These are phyloP conservation scores for Candida caryicola DNA, from an alignment of 805 yeast genomes.

Conservation along the genomic window DNA sequence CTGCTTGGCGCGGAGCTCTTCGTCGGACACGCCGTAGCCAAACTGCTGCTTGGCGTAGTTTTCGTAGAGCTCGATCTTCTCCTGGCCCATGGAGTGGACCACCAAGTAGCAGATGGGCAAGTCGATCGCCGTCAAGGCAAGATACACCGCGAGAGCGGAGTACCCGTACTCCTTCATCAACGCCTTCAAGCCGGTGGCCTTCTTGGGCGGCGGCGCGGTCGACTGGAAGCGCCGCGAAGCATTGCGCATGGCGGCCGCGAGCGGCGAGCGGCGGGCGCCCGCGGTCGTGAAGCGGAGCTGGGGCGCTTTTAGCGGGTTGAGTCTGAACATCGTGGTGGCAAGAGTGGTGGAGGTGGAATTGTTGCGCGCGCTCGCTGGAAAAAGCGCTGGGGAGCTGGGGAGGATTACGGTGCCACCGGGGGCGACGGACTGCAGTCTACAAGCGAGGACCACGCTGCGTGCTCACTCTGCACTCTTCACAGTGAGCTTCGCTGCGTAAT, in stretches of 20 bases:
- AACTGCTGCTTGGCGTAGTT: constrained; percentile 55
- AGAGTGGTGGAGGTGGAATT: no score
- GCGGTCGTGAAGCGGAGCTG: not conserved
- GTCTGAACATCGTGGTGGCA: constrained; percentile 9
- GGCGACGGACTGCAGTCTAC: no score
- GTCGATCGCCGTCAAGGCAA: constrained; percentile 71
- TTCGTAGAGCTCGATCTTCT: constrained; percentile 66
- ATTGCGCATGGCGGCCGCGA: not conserved
- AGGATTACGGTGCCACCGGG: no score
- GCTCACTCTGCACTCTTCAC: no score
- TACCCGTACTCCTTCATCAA: constrained; percentile 85
- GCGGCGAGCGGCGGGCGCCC: not conserved
- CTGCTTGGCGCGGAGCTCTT: constrained; percentile 36
- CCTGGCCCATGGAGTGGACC: constrained; percentile 88
- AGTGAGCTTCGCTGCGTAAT: no score
- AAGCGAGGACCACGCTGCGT: no score
- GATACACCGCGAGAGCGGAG: constrained; percentile 83
- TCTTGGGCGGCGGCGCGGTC: constrained; percentile 14
- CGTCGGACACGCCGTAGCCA: constrained; percentile 57
- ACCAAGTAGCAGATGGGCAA: constrained; percentile 77
- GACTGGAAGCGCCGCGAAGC: constrained; percentile 2
- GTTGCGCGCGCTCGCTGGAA: no score
- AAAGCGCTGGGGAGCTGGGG: no score
- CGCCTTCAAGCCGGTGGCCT: constrained; percentile 53
- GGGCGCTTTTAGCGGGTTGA: constrained; percentile 8